These are phyloP conservation scores for Xylaria sp. DNA, from an alignment of 2,329 filamentous ascomycete species.

Conservation along the genomic window DNA sequence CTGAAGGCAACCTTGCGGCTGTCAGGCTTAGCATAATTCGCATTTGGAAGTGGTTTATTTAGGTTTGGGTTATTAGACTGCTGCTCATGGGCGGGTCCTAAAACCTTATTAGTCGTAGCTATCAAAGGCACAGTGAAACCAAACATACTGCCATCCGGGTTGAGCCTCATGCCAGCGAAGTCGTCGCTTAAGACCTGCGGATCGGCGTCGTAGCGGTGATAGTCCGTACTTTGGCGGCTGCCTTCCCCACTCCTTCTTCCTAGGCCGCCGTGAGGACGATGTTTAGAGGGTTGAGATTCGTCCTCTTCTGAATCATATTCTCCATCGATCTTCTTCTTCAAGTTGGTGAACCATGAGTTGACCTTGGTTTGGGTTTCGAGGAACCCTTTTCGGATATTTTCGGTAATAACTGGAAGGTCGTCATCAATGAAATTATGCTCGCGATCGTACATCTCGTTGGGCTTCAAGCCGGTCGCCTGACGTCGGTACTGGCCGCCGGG, in stretches of 20 bases:
- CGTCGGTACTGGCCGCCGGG: conserved; percentile 44
- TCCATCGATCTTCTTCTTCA: conserved; percentile 94
- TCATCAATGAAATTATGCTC: conserved; percentile 96
- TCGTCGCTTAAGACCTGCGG: conserved; percentile 89
- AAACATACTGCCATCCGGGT: conserved; percentile 65
- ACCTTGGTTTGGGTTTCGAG: conserved; percentile 91
- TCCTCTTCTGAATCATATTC: conserved; percentile 77
- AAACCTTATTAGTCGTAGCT: conserved; percentile 52
- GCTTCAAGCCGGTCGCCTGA: conserved; percentile 58
- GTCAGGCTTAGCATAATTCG: conserved; percentile 57
- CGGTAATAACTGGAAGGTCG: conserved; percentile 88
- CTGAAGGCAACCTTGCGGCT: conserved; percentile 63
- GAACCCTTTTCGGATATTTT: conserved; percentile 94
- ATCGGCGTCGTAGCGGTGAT: conserved; percentile 92
- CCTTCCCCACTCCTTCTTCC: conserved; percentile 63
- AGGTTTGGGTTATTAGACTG: conserved; percentile 76
- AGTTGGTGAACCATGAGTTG: conserved; percentile 86
- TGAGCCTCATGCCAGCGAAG: conserved; percentile 74
- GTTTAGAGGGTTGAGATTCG: conserved; percentile 48
- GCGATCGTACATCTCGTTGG: conserved; percentile 65
- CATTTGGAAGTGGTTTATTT: conserved; percentile 65
- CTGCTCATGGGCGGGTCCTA: conserved; percentile 42
- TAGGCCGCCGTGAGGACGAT: conserved; percentile 30
- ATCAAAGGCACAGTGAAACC: conserved; percentile 40
- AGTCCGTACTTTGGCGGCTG: conserved; percentile 79